Percentiles rank a stretch among this genome's conserved stretches.
These are phyloP conservation scores for Leccinum variabile DNA, from an alignment of 1,284 basidiomycete genomes.

Conservation along the genomic window DNA sequence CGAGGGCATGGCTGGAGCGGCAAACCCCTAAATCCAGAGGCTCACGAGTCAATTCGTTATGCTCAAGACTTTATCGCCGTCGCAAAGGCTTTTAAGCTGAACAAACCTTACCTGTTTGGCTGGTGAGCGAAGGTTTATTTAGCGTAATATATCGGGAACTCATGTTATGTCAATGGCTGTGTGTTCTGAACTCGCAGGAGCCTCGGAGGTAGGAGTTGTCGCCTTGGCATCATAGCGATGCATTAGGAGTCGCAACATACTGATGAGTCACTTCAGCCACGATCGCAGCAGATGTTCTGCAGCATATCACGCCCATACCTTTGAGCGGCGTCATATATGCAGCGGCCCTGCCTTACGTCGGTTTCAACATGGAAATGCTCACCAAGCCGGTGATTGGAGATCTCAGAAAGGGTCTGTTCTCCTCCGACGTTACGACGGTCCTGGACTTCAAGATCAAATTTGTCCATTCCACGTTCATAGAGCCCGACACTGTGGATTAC, in stretches of 20 bases:
- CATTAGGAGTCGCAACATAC: neutral
- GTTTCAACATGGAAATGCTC: slow-evolving; percentile 6
- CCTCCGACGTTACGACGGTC: neutral
- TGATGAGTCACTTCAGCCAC: neutral
- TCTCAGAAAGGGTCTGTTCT: neutral
- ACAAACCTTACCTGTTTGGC: neutral
- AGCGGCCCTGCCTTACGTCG: slow-evolving; percentile 8
- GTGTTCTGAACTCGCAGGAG: slow-evolving; percentile 3
- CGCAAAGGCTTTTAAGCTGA: slow-evolving; percentile 1
- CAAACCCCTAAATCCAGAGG: neutral
- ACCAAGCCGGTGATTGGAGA: slow-evolving; percentile 3
- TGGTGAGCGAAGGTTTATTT: slow-evolving; percentile 1
- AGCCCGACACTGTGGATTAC: slow-evolving; percentile 10
- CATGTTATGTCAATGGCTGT: neutral
- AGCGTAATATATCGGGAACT: neutral
- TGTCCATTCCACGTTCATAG: slow-evolving; percentile 3
- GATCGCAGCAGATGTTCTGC: slow-evolving; percentile 4
- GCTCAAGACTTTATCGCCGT: slow-evolving; percentile 12
- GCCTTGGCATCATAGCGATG: neutral
- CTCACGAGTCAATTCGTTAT: slow-evolving; percentile 10
- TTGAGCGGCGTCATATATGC: slow-evolving; percentile 9
- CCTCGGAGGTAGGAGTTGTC: neutral
- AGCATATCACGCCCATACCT: neutral
- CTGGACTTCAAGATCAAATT: slow-evolving; percentile 7
- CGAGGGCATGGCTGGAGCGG: slow-evolving; percentile 6